Conservation (phyloP, 2,329 filamentous ascomycete genomes). For the Cryphonectria radicalis region DNA sequence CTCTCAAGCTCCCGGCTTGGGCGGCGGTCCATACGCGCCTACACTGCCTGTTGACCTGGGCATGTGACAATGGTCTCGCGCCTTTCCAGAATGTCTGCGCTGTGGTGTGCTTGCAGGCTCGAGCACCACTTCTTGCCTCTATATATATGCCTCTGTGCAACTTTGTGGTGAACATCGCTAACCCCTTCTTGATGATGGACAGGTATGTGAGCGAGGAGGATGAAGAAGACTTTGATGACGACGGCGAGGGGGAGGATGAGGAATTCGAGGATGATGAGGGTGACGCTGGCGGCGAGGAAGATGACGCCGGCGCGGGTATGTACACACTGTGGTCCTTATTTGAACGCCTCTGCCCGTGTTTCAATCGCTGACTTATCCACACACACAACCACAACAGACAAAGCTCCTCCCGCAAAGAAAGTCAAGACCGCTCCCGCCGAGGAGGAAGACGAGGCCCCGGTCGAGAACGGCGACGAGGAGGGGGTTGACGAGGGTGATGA, state of each 20-base stretch:
- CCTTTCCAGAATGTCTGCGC: not conserved
- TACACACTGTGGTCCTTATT: not conserved
- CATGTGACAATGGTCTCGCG: not conserved
- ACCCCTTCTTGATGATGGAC: not conserved
- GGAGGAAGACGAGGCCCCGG: constrained; percentile 32
- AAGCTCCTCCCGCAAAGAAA: constrained; percentile 56
- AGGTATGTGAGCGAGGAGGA: constrained; percentile 44
- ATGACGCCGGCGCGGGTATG: constrained; percentile 45
- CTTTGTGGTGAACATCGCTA: not conserved
- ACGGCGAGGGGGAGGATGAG: constrained; percentile 46
- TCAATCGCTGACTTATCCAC: not conserved
- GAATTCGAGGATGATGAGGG: constrained; percentile 42
- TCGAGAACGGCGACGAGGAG: constrained; percentile 29
- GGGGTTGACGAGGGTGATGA: constrained; percentile 31
- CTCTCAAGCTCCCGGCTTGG: not conserved
- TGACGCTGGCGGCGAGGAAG: constrained; percentile 35
- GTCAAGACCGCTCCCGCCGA: constrained; percentile 48
- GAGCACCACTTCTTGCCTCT: not conserved
- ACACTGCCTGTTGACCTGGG: not conserved
- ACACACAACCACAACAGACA: constrained; percentile 34
- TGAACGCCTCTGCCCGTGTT: not conserved
- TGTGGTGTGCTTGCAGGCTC: not conserved
- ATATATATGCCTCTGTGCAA: not conserved
- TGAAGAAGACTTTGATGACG: constrained; percentile 44
- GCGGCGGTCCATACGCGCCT: not conserved